phyloP scores from a whole-genome alignment of 345 rosid genomes.

The Schrenkiella parvula region DNA sequence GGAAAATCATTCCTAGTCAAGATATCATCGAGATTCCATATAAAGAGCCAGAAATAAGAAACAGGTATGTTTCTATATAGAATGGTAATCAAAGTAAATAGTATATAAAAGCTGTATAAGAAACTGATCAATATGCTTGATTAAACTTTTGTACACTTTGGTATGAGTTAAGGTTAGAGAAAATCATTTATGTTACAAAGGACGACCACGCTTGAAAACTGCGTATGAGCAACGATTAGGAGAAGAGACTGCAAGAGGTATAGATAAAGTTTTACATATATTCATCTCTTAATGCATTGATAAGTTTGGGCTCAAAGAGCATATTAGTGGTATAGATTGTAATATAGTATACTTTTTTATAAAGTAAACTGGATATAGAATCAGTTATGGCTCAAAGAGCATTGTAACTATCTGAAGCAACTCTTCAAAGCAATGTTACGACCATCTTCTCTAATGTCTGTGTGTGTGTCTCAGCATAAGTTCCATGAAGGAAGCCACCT shows the following conservation, averaged over 20 bases:
- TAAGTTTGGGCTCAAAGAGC: background rate
- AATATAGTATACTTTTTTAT: too few relatives aligned
- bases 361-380: background rate
- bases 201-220: constrained; percentile 69
- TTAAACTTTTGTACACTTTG: background rate
- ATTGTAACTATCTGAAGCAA: too few relatives aligned
- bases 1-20: constrained; percentile 53
- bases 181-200: constrained; percentile 70
- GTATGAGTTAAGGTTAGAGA: constrained; percentile 45
- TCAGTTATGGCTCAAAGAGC: background rate
- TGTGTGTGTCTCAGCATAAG: too few relatives aligned
- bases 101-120: background rate
- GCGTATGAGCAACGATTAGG: constrained; percentile 56
- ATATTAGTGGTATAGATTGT: background rate
- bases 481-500: too few relatives aligned
- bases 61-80: constrained; percentile 41
- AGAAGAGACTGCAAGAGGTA: constrained; percentile 57
- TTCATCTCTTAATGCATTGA: background rate
- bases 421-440: too few relatives aligned
- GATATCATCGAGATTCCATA: constrained; percentile 63
- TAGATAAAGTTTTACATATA: background rate
- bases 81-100: background rate
- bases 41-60: constrained; percentile 55
- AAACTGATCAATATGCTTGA: constrained; percentile 4
- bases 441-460: too few relatives aligned